Evolutionary conservation across 2,329 filamentous ascomycete genomes (phyloP).

Genomic region (Neospermospora avenae): DNA sequence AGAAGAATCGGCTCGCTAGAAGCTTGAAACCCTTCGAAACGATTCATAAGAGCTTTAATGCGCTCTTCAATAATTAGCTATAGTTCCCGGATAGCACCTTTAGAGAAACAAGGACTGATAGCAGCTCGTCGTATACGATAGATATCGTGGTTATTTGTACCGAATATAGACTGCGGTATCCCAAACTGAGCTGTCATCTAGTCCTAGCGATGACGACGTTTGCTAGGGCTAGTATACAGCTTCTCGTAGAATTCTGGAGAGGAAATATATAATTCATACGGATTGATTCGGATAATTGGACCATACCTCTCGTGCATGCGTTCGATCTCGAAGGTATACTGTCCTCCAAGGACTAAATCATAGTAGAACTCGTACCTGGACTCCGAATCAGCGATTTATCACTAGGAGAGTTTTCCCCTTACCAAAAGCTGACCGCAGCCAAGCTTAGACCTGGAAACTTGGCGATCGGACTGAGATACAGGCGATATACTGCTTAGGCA

Average conservation of each 20-base stretch:
- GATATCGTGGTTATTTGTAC: constrained; percentile 18
- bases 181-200: constrained; percentile 12
- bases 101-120: constrained; percentile 24
- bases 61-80: constrained; percentile 19
- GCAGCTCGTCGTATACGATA: constrained; percentile 21
- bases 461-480: constrained; percentile 36
- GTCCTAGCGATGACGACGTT: constrained; percentile 13
- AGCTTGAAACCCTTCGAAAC: constrained; percentile 11
- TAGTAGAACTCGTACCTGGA: constrained; percentile 30
- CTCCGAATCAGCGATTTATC: constrained; percentile 5
- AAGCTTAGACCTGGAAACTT: constrained; percentile 35
- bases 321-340: constrained; percentile 39
- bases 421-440: constrained; percentile 33
- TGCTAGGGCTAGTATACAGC: constrained; percentile 34
- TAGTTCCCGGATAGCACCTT: constrained; percentile 12
- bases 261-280: constrained; percentile 41
- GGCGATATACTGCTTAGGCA: constrained; percentile 18
- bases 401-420: neutral
- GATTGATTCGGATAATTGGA: constrained; percentile 37
- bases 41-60: constrained; percentile 13
- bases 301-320: constrained; percentile 43
- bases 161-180: constrained; percentile 14
- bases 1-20: constrained; percentile 8
- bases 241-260: constrained; percentile 39
- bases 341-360: constrained; percentile 22